Base-by-base conservation (phyloP, 805 yeast genomes). In the Candida boleticola region DNA sequence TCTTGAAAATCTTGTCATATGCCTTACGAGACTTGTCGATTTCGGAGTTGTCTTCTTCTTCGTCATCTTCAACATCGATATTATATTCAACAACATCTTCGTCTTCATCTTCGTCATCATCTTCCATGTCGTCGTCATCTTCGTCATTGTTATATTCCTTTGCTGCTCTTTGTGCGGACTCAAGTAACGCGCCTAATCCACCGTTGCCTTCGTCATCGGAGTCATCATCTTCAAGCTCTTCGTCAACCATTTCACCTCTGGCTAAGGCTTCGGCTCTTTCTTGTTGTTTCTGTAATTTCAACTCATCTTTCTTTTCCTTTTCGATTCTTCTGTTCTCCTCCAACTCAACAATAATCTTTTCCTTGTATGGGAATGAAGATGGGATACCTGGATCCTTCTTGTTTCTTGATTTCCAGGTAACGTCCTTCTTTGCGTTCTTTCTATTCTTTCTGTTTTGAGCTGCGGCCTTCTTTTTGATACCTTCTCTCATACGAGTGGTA, bases 331-430 rank as follows among this genome's bases (percentile, higher is more conserved):
- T 80, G 35, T 69, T 66, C 23, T 74, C 79, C 63, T 86, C 93
- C 47, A 86, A 80, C 53, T 85, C 88, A 47, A 68, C 70, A 43
- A 93, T 69, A 44, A 93, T 80, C 63, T 79, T 77, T 49, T 86
- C 95, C 64, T 92, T 93, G 71, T 89, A 93, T 26, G 99, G 99
- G 76, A 89, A 93, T 54, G 83, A 82, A 40, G 95, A 73, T 43
- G 99, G 99, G 53, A 93, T 92, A 50, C 98, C 98, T 9, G 92
- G 90, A 62, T 90, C 97, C 66, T 88, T 92, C 56, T 79, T 80
- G 43, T 68, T 66, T 57, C 82, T 81, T 14, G 96, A 86, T 61
- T 79, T 89, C 99, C 99, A 93, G 13, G 98, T 93, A 3, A 80
- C 80, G 63, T 92, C 97, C 60, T 80, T 89, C 76, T 93, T 93